A percentile compares a stretch with the other conserved stretches of the same genome.
Evolutionary conservation across 139 green algal genomes (phyloP).

Genomic region (Coelastrella sp.): DNA sequence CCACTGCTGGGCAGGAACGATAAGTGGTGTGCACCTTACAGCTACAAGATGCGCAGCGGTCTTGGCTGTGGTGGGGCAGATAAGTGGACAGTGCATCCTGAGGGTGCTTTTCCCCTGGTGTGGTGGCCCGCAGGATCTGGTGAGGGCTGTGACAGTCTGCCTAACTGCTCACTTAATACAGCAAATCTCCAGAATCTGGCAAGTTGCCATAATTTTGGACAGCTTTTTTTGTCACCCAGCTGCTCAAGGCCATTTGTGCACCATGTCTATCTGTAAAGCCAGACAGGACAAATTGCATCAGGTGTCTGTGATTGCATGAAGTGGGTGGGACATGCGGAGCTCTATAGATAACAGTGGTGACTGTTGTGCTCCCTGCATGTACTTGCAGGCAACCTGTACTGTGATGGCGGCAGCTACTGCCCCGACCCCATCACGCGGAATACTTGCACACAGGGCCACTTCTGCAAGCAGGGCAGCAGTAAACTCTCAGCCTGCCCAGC

Average conservation of each 20-base stretch:
- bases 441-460: constrained; percentile 56
- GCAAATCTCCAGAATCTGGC: no score
- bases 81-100: constrained; percentile 69
- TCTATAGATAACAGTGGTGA: no score
- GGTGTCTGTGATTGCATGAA: no score
- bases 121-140: constrained; percentile 10
- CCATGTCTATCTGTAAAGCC: no score
- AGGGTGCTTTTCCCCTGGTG: neutral
- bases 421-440: constrained; percentile 58
- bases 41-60: constrained; percentile 59
- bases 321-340: no score
- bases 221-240: no score
- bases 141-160: neutral
- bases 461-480: constrained; percentile 60
- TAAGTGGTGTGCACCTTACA: constrained; percentile 71
- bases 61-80: constrained; percentile 72
- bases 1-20: neutral
- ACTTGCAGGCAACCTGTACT: constrained; percentile 28
- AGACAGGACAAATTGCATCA: no score
- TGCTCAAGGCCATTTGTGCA: no score
- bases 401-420: constrained; percentile 56
- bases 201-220: no score
- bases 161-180: no score
- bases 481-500: constrained; percentile 57
- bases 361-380: neutral